A percentile compares a stretch with the other conserved stretches of the same genome.
phyloP scores from a whole-genome alignment of 495 filamentous ascomycete species.

The Neurospora cerealis region DNA sequence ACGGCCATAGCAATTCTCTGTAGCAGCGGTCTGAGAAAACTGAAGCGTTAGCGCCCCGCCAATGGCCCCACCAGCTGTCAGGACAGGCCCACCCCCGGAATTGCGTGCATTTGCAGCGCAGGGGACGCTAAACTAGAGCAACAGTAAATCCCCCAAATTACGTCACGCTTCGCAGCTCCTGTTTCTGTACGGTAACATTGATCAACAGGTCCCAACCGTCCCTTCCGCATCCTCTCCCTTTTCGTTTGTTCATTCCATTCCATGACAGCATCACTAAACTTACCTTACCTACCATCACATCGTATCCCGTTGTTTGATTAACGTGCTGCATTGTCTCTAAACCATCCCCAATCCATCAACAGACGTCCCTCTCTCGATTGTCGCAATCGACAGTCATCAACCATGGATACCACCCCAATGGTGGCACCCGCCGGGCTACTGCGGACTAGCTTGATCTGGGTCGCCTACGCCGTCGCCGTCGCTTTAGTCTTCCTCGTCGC shows the following conservation, averaged over 20 bases:
- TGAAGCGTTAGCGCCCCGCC: neutral
- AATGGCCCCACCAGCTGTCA: neutral
- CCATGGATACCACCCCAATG: slow-evolving; percentile 14
- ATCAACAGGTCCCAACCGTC: neutral
- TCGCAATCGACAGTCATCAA: neutral
- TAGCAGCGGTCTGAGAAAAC: too few relatives aligned
- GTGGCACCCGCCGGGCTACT: slow-evolving; percentile 56
- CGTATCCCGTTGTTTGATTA: neutral
- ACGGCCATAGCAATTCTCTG: too few relatives aligned
- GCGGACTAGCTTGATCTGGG: slow-evolving; percentile 81
- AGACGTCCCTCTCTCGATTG: neutral
- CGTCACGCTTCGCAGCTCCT: neutral
- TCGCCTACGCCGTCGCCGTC: slow-evolving; percentile 76
- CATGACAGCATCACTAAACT: neutral
- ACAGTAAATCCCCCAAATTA: neutral
- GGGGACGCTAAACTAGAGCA: neutral
- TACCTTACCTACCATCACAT: neutral
- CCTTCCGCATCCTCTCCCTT: neutral
- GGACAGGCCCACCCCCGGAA: neutral
- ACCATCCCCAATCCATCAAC: neutral
- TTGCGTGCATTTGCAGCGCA: neutral
- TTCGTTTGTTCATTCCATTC: neutral
- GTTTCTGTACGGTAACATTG: neutral
- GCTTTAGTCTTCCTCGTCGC: slow-evolving; percentile 59
- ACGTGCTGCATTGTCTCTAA: neutral